Base-by-base conservation (phyloP, 768 basidiomycete genomes). In the Auricularia sp. region DNA sequence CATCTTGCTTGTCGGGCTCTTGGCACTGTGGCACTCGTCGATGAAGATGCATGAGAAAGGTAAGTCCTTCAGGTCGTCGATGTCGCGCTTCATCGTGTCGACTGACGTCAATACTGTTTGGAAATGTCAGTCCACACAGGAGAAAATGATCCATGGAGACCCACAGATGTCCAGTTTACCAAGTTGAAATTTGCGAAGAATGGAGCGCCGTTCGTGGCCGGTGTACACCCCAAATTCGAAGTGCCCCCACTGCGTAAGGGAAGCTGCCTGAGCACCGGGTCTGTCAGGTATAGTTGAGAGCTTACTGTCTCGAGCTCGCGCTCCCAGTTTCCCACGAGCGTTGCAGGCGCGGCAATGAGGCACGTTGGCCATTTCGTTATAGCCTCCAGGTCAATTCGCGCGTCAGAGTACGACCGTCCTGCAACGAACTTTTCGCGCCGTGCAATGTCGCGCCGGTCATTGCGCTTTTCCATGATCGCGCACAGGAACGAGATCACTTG, bases 21-120 rank as follows among this genome's bases (percentile, higher is more conserved):
- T 98, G 70, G 96, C 81, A 2, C 85, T 82, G 73, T 98, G 96
- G 0, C 86, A 95, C 74, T 98, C 96, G 69, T 98, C 96, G 4
- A 94, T 85, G 56, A 90, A 80, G 64, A 93, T 78, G 64, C 85
- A 85, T 2, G 85, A 88, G 85, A 84, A 89, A 8, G 85, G 79
- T 58, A 92, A 79, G 58, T 81, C 80, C 64, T 89, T 84, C 5
- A 98, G 77, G 8, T 83, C 67, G 14, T 83, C 84, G 62, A 94
- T 90, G 51, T 90, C 85, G 42, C 77, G 79, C 2, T 90, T 83
- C 0, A 90, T 89, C 29, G 87, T 78, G 63, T 92, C 91, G 70
- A 91, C 87, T 1, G 89, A 86, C 0, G 87, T 89, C n/a, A 98
- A 71, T 3, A 98, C 93, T 95, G 64, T 29, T 18, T 21, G 10